phyloP scores from a whole-genome alignment of 2,329 filamentous ascomycete genomes.

The Fusarium robinianum region DNA sequence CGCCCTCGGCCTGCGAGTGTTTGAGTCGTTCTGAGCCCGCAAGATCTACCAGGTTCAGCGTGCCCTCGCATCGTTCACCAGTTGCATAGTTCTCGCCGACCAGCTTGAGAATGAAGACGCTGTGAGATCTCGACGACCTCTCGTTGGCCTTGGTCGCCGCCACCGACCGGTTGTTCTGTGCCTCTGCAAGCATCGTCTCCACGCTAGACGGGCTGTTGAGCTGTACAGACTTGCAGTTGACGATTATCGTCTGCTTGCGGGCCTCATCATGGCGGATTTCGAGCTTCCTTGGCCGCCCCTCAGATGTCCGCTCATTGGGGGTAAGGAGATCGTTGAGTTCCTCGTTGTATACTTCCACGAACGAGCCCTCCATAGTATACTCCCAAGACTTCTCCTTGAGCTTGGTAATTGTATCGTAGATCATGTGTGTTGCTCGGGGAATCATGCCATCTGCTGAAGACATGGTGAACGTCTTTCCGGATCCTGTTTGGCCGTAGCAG shows the following conservation, averaged over 20 bases:
- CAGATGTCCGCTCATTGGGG: conserved; percentile 61
- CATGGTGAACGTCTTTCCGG: conserved; percentile 98
- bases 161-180: conserved; percentile 85
- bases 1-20: conserved; percentile 83
- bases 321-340: conserved; percentile 87
- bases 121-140: conserved; percentile 90
- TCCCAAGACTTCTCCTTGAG: conserved; percentile 91
- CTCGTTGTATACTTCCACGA: conserved; percentile 98
- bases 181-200: conserved; percentile 76
- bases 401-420: conserved; percentile 83
- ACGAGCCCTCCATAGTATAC: conserved; percentile 92
- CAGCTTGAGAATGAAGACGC: conserved; percentile 90
- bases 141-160: conserved; percentile 98
- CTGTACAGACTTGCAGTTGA: conserved; percentile 75
- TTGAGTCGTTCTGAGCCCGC: conserved; percentile 91
- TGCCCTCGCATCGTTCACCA: conserved; percentile 85
- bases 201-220: conserved; percentile 82
- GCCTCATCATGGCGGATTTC: conserved; percentile 86
- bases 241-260: conserved; percentile 80
- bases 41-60: conserved; percentile 92
- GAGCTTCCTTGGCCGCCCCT: conserved; percentile 77
- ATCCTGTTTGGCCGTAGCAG: conserved; percentile 96
- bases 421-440: conserved; percentile 87
- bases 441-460: conserved; percentile 92
- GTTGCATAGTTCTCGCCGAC: conserved; percentile 73